Evolutionary conservation across 2,329 filamentous ascomycete species (phyloP), one percentile per base, ranked within the genome.

Genomic region (Pseudocercospora pini-densiflorae): DNA sequence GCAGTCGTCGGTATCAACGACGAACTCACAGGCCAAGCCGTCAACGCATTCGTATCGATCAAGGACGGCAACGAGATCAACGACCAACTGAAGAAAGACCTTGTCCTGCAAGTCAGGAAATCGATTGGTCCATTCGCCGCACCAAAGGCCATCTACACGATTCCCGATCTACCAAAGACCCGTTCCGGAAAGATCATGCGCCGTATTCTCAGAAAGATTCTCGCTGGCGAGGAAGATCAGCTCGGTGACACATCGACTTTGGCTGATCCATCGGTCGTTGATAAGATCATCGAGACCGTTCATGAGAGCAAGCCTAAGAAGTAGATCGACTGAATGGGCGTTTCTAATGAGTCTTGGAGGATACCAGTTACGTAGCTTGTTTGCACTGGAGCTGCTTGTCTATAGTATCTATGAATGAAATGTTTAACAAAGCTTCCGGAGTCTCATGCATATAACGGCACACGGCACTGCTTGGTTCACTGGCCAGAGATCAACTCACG

Each of bases 171-270:
- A 71, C 95, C 95, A 75, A 98, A 99, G 89, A 99, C 95, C 43
- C 88, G 95, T 74, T 97, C 92, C 73, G 95, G 95, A 72, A 99
- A 99, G 90, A 99, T 99, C 77, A 99, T 99, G 95, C 88, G 95
- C 70, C 90, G 95, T 71, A 97, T 99, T 77, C 82, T 99, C 84
- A 88, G 95, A 75, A 99, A 99, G 92, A 97, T 99, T 77, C 82
- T 99, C 73, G 94, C 94, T 16, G 94, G 94, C 40, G 95, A 99
- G 84, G 94, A 97, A 82, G 95, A 99, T 79, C 94, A 97, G 81
- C 85, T 99, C 62, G 95, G 95, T 74, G 95, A 99, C 77, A 96
- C 86, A 40, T 92, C 92, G 21, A 98, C 95, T 90, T 87, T 98
- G 61, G 95, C 93, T 67, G 94, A 99, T 79, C 95, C 95, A 55